Evolutionary conservation across 345 rosid species (phyloP), one percentile per base, ranked within the genome.

Genomic region (Psidium guajava): DNA sequence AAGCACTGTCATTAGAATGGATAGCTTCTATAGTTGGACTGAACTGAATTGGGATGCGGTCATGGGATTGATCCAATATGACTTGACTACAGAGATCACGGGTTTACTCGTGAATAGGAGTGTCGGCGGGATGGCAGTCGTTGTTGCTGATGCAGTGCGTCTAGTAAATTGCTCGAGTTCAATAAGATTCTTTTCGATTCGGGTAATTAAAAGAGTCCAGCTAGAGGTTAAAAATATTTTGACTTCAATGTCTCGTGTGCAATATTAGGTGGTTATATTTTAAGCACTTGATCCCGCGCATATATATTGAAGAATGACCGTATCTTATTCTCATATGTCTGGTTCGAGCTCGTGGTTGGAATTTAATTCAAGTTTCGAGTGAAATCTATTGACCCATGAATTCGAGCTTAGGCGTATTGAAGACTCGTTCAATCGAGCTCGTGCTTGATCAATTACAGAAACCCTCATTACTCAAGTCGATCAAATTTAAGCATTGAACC

Each of bases 321-420:
- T 64, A 32, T 36, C 40, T 69, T 8, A 36, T 32, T 64, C 8
- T 64, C 11, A 1, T 61, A 32, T 32, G 16, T 64, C 12, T 16
- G 36, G 47, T 69, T 18, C 21, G 0, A 2, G 0, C 1, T 64
- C 11, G 9, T 5, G 11, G 0, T 61, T 7, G 2, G 10, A 15
- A 61, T 61, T 28, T 28, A 6, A 28, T 64, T 64, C 25, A 8
- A 69, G 13, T 18, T 8, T 20, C 7, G 0, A 18, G 0, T 36
- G 18, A 32, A 9, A 36, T 69, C 18, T 3, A 7, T 28, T 28
- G 11, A 64, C 22, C 0, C 1, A 69, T 21, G 6, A 2, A 32
- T 32, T 69, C 13, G 2, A 32, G 47, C 11, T 69, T 0, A 8
- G 3, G 3, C 24, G 36, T 2, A 16, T 8, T 32, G 12, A 32